Evolutionary conservation across 495 filamentous ascomycete species (phyloP), one percentile per base, ranked within the genome.

Genomic region (Saxophila tyrrhenica): DNA sequence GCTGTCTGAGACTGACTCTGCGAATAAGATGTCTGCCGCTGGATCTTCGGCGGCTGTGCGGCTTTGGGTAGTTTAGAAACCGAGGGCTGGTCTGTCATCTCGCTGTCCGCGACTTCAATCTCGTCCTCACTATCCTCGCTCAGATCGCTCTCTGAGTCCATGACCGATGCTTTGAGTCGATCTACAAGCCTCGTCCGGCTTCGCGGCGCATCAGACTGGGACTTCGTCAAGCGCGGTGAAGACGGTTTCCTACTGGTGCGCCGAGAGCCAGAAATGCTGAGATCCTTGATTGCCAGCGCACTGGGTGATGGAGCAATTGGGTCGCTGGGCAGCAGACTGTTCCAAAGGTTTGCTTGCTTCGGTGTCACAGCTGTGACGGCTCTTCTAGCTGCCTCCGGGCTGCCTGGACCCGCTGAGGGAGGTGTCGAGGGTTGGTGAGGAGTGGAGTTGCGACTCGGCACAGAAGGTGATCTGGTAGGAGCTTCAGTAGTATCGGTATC

Each of bases 121-220:
- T 44, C 46, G 1, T 23, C 24, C 13, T 52, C 49, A 19, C 52
- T 42, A 1, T 51, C 54, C 7, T 25, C 43, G 29, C 43, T 48
- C 7, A 8, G n/a, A 9, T 57, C 56, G 17, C 21, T 45, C 7
- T 53, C 53, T 25, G 57, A 61, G 21, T 25, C 39, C 19, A 56
- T 35, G 10, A 48, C 58, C 22, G 59, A 57, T 5, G 64, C 56
- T 32, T 51, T 66, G 3, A 69, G 55, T 7, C 58, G 58, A 44
- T 68, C 65, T 11, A 69, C 62, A 7, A 69, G 56, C 24, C 64
- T 54, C 1, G 59, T 46, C 32, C 62, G 56, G 9, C 57, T 41
- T 1, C 54, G 42, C n/a, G 62, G 56, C n/a, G 66, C 57, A 56
- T 66, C 66, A 3, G 64, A 64, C n/a, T 47, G 48, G 8, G 64